Evolutionary conservation across 2,329 filamentous ascomycete genomes (phyloP), one percentile per base, ranked within the genome.

Genomic region (Fusarium foetens): DNA sequence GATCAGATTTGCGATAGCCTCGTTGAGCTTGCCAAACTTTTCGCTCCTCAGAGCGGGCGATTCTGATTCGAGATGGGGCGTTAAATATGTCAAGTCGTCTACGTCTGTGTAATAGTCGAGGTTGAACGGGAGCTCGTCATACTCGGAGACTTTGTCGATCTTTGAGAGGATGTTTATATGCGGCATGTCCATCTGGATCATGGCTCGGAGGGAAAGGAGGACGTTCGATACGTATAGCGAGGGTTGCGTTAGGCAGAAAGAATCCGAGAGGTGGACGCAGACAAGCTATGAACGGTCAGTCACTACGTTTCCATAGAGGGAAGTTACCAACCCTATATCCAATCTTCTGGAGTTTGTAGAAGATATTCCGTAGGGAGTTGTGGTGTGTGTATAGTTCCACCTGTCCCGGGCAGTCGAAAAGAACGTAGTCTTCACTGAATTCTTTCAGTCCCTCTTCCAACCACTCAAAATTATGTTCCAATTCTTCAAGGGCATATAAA

Each of bases 361-460:
- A 95, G 71, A 99, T 95, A 78, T 97, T 97, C 64, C 96, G 90
- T 74, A 99, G 84, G 19, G 94, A 97, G 63, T 91, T 91, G 83
- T 99, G 96, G 80, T 98, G 96, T 49, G 95, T 98, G 79, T 98
- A 98, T 10, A 99, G 88, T 83, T 99, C 96, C 53, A 98, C 95
- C 81, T 99, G 96, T 1, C 96, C 96, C 0, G 96, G 96, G 74
- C 96, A 98, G 83, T 99, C 96, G 72, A 99, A 98, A 16, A 99
- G 83, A 63, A 99, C 84, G 79, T 98, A 99, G 76, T 98, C 95
- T 72, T 98, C 94, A 83, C 89, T 92, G 43, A 97, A 86, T 77
- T 92, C 89, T 75, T 92, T 93, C 74, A 99, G 81, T 5, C 93
- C 92, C 57, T 93, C 88, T 78, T 95, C 93, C 19, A 99, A 83